These are phyloP conservation scores for Ogataea trehaloabstinens DNA, from an alignment of 805 yeast genomes.

Conservation along the genomic window DNA sequence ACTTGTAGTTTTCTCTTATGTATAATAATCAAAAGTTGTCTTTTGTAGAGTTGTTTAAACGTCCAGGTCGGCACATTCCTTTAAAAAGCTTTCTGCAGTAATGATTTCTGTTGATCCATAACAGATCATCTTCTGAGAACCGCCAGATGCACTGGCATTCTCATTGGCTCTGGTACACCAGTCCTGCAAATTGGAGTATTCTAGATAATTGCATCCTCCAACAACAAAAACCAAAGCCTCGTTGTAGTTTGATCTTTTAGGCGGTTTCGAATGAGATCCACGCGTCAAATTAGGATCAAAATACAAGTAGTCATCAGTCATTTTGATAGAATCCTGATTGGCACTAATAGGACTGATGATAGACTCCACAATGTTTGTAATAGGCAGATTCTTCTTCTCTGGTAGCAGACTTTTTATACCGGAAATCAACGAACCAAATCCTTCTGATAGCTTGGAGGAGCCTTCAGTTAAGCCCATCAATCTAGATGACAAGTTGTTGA, in stretches of 20 bases:
- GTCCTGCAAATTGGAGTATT: constrained; percentile 90
- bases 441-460: constrained; percentile 64
- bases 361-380: constrained; percentile 88
- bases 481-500: constrained; percentile 72
- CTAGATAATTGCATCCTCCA: constrained; percentile 95
- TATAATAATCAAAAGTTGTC: constrained; percentile 4
- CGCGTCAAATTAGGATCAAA: constrained; percentile 85
- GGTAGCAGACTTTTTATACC: constrained; percentile 87
- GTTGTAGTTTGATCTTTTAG: constrained; percentile 75
- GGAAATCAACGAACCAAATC: constrained; percentile 83
- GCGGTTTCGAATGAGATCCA: constrained; percentile 87
- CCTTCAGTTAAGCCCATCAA: constrained; percentile 81
- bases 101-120: constrained; percentile 84
- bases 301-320: constrained; percentile 87
- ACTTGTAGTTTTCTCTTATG: constrained; percentile 15
- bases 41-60: neutral
- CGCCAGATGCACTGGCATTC: constrained; percentile 17
- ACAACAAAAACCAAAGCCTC: constrained; percentile 88
- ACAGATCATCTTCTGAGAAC: constrained; percentile 51
- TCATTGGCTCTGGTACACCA: constrained; percentile 49
- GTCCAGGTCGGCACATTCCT: constrained; percentile 63
- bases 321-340: constrained; percentile 56
- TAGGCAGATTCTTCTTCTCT: constrained; percentile 81
- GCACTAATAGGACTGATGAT: constrained; percentile 79
- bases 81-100: constrained; percentile 66